These are phyloP conservation scores for Metarhizium brunneum DNA, from an alignment of 2,329 filamentous ascomycete genomes.

Conservation along the genomic window DNA sequence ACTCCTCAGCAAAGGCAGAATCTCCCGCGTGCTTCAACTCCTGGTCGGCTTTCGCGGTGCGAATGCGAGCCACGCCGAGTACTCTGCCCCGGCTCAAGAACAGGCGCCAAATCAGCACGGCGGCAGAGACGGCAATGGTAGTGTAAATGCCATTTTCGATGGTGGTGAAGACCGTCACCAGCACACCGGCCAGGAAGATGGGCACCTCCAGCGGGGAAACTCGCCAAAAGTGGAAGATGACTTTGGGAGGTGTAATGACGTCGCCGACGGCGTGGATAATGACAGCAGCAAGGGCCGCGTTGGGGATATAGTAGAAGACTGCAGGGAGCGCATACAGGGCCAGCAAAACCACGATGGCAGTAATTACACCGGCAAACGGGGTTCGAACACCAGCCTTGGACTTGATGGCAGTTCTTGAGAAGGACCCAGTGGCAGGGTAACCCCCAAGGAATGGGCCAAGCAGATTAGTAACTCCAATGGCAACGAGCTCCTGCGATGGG, in stretches of 20 bases:
- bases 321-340: slow-evolving; percentile 76
- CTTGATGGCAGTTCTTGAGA: slow-evolving; percentile 86
- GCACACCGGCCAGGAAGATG: slow-evolving; percentile 78
- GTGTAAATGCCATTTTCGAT: slow-evolving; percentile 86
- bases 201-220: slow-evolving; percentile 73
- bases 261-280: slow-evolving; percentile 90
- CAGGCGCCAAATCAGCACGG: slow-evolving; percentile 65
- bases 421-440: slow-evolving; percentile 82
- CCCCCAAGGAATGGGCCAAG: slow-evolving; percentile 71
- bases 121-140: slow-evolving; percentile 61
- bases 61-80: slow-evolving; percentile 70
- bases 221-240: slow-evolving; percentile 80
- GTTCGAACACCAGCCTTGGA: slow-evolving; percentile 88
- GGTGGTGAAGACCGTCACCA: slow-evolving; percentile 70
- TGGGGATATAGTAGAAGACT: slow-evolving; percentile 85
- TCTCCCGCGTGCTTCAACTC: slow-evolving; percentile 8
- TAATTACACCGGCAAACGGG: slow-evolving; percentile 78
- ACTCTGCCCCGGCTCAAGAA: slow-evolving; percentile 72
- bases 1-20: slow-evolving; percentile 33
- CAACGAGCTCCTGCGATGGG: slow-evolving; percentile 70
- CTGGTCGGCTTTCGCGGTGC: slow-evolving; percentile 64
- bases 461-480: slow-evolving; percentile 66
- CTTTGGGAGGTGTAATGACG: slow-evolving; percentile 73
- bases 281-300: slow-evolving; percentile 64
- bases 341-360: slow-evolving; percentile 69